phyloP scores from a whole-genome alignment of 148 eudicot genomes.

The Silene latifolia region DNA sequence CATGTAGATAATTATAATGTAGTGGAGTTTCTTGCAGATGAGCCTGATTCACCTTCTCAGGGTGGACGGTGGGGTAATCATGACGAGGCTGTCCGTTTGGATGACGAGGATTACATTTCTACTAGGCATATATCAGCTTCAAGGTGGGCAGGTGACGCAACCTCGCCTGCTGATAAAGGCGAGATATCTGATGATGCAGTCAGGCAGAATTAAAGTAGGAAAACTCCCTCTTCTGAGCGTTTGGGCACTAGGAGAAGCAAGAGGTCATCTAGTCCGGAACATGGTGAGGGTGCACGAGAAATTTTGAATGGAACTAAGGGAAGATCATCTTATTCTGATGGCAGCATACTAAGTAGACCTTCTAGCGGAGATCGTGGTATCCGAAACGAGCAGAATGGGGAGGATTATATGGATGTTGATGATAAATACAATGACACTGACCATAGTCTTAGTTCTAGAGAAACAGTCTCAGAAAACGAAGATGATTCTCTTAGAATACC shows the following conservation, averaged over 20 bases:
- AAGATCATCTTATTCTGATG: conserved; percentile 55
- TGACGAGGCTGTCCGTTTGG: conserved; percentile 24
- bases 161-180: conserved; percentile 80
- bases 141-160: conserved; percentile 85
- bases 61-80: conserved; percentile 28
- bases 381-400: conserved; percentile 36
- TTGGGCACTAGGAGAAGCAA: conserved; percentile 34
- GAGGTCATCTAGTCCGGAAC: conserved; percentile 60
- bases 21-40: conserved; percentile 29
- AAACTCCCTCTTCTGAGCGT: conserved; percentile 25
- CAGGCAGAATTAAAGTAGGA: conserved; percentile 32
- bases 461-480: conserved; percentile 56
- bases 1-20: conserved; percentile 24
- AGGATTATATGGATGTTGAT: conserved; percentile 65
- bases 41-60: conserved; percentile 30
- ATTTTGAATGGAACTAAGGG: conserved; percentile 27
- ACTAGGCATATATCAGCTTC: conserved; percentile 69
- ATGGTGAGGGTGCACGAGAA: conserved; percentile 36
- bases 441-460: conserved; percentile 44
- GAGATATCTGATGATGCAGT: conserved; percentile 50
- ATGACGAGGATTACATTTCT: conserved; percentile 45
- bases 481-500: conserved; percentile 23
- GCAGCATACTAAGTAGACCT: conserved; percentile 43
- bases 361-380: conserved; percentile 49
- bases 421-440: conserved; percentile 36